These are phyloP conservation scores for Pseudogymnoascus sp. DNA, from an alignment of 2,329 filamentous ascomycete genomes.

Conservation along the genomic window DNA sequence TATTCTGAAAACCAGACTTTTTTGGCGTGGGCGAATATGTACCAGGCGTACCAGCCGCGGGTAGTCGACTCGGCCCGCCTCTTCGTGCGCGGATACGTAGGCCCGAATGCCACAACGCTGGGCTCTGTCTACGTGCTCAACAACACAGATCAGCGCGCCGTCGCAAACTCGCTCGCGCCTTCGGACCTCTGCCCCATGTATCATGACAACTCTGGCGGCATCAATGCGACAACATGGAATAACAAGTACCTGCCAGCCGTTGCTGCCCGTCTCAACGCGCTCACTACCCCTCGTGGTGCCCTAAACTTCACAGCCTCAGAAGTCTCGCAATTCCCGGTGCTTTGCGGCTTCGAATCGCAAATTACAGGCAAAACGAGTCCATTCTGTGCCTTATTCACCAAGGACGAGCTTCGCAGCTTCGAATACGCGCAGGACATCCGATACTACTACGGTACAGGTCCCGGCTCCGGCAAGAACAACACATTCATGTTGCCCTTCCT, in stretches of 20 bases:
- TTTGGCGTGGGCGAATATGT: slow-evolving; percentile 57
- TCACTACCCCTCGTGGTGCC: slow-evolving; percentile 39
- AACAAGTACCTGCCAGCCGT: slow-evolving; percentile 45
- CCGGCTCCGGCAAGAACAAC: slow-evolving; percentile 44
- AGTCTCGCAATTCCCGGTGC: slow-evolving; percentile 52
- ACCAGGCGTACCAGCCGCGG: slow-evolving; percentile 35
- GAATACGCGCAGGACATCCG: slow-evolving; percentile 61
- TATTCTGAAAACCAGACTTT: slow-evolving; percentile 39
- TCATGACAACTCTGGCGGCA: slow-evolving; percentile 42
- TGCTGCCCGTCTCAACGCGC: slow-evolving; percentile 42
- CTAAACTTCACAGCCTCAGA: slow-evolving; percentile 47
- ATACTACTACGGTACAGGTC: slow-evolving; percentile 59
- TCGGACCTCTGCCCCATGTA: slow-evolving; percentile 57
- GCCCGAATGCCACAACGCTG: slow-evolving; percentile 42
- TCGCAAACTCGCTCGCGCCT: slow-evolving; percentile 48
- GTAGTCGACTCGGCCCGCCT: slow-evolving; percentile 54
- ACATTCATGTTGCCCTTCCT: slow-evolving; percentile 56
- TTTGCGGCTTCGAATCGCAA: slow-evolving; percentile 65
- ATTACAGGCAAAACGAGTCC: slow-evolving; percentile 53
- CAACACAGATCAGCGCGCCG: slow-evolving; percentile 42
- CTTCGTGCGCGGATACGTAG: slow-evolving; percentile 54
- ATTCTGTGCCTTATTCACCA: slow-evolving; percentile 54
- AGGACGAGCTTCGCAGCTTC: slow-evolving; percentile 53
- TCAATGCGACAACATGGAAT: slow-evolving; percentile 40
- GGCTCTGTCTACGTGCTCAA: slow-evolving; percentile 53